Evolutionary conservation across 192 early-diverging fungal species (phyloP).

Genomic region (Geranomyces michiganensis): DNA sequence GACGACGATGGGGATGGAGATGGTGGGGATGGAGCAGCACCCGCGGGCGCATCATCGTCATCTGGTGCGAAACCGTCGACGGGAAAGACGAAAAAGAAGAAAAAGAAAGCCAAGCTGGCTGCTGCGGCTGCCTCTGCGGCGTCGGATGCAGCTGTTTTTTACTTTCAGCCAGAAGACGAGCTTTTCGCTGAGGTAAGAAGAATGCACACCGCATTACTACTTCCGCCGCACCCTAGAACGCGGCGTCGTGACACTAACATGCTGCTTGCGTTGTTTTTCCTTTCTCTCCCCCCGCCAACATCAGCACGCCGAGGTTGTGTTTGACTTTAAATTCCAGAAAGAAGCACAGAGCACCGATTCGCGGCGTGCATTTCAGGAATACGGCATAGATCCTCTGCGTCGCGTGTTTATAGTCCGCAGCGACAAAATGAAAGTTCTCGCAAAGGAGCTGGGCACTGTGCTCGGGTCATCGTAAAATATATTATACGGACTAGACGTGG

Average conservation of each 20-base stretch:
- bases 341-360: slow-evolving; percentile 71
- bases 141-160: slow-evolving; percentile 54
- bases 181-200: slow-evolving; percentile 65
- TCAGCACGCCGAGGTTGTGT: slow-evolving; percentile 68
- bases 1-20: slow-evolving; percentile 38
- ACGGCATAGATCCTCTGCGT: slow-evolving; percentile 75
- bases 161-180: slow-evolving; percentile 93
- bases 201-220: not conserved
- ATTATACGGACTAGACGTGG: too few relatives aligned
- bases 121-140: not conserved
- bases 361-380: slow-evolving; percentile 79
- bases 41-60: slow-evolving; percentile 27
- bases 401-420: slow-evolving; percentile 67
- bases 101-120: slow-evolving; percentile 35
- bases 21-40: slow-evolving; percentile 8
- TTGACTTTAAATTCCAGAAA: slow-evolving; percentile 83
- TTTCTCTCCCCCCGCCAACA: too few relatives aligned
- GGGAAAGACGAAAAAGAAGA: slow-evolving; percentile 36
- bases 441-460: slow-evolving; percentile 46
- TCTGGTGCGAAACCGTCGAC: not conserved
- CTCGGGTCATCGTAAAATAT: not conserved
- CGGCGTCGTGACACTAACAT: too few relatives aligned
- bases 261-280: too few relatives aligned
- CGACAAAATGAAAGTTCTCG: slow-evolving; percentile 56
- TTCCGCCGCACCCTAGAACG: too few relatives aligned